Base-by-base conservation (phyloP, 179 eudicot genomes). In the Beta lomatogona region DNA sequence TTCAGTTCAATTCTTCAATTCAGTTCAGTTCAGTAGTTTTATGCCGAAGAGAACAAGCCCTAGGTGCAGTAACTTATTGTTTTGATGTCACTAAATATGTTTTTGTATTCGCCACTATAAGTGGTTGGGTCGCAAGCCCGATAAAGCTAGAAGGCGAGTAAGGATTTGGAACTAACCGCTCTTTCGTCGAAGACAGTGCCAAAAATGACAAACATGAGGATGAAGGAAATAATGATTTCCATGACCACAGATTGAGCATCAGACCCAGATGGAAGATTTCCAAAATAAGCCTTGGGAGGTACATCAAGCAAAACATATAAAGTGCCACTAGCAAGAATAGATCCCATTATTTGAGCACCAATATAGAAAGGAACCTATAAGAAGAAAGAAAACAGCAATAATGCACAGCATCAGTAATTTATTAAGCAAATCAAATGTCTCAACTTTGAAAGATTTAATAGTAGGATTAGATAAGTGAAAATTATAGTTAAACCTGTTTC, bases 141-240 rank as follows among this genome's bases (percentile, higher is more conserved):
- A 48, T 70, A 1, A 70, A 45, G 28, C 3, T 45, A 71, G n/a
- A n/a, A n/a, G 15, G 28, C 21, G 6, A 16, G 9, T n/a, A 64
- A 65, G 71, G 63, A 2, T 11, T 15, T 6, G 64, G 9, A 57
- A 74, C 77, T 0, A n/a, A 93, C 98, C 85, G 96, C 91, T 77
- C 96, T 82, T 36, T 86, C 83, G 75, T 93, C 98, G 0, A 90
- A 87, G 59, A 89, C 82, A 72, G 87, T 87, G 28, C 91, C 90
- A 15, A 88, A 92, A 31, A 93, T 81, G 86, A 90, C 92, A 73
- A 92, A 93, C 96, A 91, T 91, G 13, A 93, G 85, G 58, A 92
- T 85, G 87, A 92, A 93, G 10, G 93, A 83, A 41, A 92, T 90
- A 77, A 91, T 75, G 41, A 93, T 89, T 82, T 93, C 96, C 78